Conservation (phyloP, 2,329 filamentous ascomycete genomes). For the Nemania serpens region DNA sequence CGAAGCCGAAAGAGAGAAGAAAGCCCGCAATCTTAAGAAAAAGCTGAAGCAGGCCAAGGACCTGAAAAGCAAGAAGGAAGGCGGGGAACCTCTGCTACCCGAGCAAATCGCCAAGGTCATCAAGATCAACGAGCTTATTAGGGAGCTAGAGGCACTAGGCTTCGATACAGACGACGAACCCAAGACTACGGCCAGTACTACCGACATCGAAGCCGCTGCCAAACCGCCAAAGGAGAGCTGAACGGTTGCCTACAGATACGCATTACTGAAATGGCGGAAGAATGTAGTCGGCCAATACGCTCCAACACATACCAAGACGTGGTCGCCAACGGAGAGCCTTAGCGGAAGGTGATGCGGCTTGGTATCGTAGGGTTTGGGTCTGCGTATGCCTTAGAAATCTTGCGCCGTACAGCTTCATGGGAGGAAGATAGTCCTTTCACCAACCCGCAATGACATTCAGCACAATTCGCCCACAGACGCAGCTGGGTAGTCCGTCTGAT, state of each 20-base stretch:
- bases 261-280: background rate
- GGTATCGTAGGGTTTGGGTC: constrained; percentile 36
- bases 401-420: background rate
- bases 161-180: constrained; percentile 78
- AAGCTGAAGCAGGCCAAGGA: constrained; percentile 94
- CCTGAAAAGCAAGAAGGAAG: constrained; percentile 87
- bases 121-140: constrained; percentile 91
- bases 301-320: background rate
- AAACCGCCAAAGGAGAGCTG: constrained; percentile 20
- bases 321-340: background rate
- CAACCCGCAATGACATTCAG: background rate
- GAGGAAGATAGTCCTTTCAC: background rate
- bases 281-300: background rate
- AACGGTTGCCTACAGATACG: background rate
- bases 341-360: constrained; percentile 28
- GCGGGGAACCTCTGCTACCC: constrained; percentile 79
- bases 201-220: background rate
- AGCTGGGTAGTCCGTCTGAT: background rate
- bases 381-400: constrained; percentile 12
- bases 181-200: constrained; percentile 35
- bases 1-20: constrained; percentile 85
- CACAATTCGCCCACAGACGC: background rate
- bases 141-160: constrained; percentile 83
- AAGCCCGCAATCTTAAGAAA: constrained; percentile 88
- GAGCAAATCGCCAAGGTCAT: constrained; percentile 98